Evolutionary conservation across 106 monocot species (phyloP), one percentile per base, ranked within the genome.

Genomic region (Platanthera zijinensis): DNA sequence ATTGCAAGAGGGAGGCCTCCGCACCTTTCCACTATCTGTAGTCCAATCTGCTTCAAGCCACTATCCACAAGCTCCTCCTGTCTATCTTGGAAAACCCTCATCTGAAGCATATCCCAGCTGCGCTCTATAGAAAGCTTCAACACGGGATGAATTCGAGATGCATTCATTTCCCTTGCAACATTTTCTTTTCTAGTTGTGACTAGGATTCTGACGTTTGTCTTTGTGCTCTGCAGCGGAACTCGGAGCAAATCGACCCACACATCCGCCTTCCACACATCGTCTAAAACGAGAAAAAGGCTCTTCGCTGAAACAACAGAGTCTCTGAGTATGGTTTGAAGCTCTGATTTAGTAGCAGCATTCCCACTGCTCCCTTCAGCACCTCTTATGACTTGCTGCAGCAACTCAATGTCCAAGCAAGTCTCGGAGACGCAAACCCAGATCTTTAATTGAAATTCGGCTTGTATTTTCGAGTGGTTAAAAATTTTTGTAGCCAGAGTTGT

Each of bases 1-100:
- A 84, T 82, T 11, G 84, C 88, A 30, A 88, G 84, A 49, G 88
- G 87, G 52, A 87, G 79, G 14, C 84, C 74, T 48, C 70, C 52
- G 50, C 87, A 87, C 80, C 80, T 84, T 19, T 71, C 25, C 1
- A 78, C 82, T 4, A 88, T 82, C 66, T 77, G 15, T 4, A 54
- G 66, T 13, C 88, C 84, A 2, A 87, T 39, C 18, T 78, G 61
- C 15, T 59, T 59, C 25, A 88, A 57, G 10, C n/a, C n/a, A n/a
- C 71, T 39, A 18, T 56, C 2, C 14, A 64, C 57, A 7, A 63
- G 57, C 17, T 75, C 81, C 17, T 78, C 76, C 47, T 19, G 59
- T 7, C 28, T 61, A 30, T 50, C 30, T 4, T 70, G 17, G 6
- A 70, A 70, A 70, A 48, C 15, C 70, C 48, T 4, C 8, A 1